A percentile compares a stretch with the other conserved stretches of the same genome.
phyloP scores from a whole-genome alignment of 2,329 filamentous ascomycete species.

The Cladosporium sp. region DNA sequence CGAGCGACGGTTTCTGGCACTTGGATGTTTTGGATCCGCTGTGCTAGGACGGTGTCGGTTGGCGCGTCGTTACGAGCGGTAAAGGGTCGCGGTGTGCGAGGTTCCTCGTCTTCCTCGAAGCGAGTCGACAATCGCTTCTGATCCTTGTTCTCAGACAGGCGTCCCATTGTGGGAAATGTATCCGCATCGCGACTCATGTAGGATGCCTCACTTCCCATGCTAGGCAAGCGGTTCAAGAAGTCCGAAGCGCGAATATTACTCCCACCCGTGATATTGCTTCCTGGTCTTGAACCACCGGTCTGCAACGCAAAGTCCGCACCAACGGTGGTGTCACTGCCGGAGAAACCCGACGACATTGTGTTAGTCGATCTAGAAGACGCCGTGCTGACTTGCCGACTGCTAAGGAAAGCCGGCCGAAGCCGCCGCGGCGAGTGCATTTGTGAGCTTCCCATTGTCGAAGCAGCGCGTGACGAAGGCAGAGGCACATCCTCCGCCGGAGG shows the following conservation, averaged over 20 bases:
- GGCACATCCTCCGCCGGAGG: slow-evolving; percentile 6
- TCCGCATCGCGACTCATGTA: slow-evolving; percentile 38
- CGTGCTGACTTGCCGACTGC: slow-evolving; percentile 53
- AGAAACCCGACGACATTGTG: slow-evolving; percentile 52
- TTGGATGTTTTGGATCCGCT: slow-evolving; percentile 84
- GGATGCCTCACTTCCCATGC: slow-evolving; percentile 85
- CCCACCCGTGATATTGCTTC: neutral
- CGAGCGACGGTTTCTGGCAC: slow-evolving; percentile 84
- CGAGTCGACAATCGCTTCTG: slow-evolving; percentile 6
- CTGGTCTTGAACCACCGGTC: slow-evolving; percentile 62
- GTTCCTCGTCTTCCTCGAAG: slow-evolving; percentile 53
- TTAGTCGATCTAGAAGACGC: slow-evolving; percentile 57
- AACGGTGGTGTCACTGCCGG: slow-evolving; percentile 71
- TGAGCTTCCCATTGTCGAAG: slow-evolving; percentile 2
- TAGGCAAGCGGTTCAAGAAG: slow-evolving; percentile 69
- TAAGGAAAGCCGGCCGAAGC: slow-evolving; percentile 50
- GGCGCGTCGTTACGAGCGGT: slow-evolving; percentile 44
- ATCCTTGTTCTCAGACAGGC: slow-evolving; percentile 25
- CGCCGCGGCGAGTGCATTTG: slow-evolving; percentile 5
- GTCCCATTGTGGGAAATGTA: slow-evolving; percentile 33
- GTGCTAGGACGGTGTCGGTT: slow-evolving; percentile 83
- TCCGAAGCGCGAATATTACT: slow-evolving; percentile 43
- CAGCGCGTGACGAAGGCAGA: slow-evolving; percentile 9
- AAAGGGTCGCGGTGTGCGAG: slow-evolving; percentile 67
- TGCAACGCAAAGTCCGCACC: slow-evolving; percentile 79